phyloP scores from a whole-genome alignment of 352 stramenopile species.

The Phytophthora cactorum region DNA sequence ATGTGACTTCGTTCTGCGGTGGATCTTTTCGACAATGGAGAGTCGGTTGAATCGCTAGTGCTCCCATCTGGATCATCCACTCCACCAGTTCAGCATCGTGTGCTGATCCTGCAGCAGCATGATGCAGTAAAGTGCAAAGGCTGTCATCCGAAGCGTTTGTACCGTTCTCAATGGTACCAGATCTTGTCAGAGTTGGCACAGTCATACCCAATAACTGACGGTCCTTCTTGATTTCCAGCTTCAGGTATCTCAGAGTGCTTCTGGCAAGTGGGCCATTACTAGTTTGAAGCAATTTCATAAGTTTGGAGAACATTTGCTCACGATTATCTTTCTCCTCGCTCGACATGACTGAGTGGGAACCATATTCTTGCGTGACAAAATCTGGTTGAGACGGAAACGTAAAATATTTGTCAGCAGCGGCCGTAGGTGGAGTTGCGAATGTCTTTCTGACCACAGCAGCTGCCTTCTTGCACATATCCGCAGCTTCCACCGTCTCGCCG shows the following conservation, averaged over 20 bases:
- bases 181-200: background rate
- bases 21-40: constrained; percentile 14
- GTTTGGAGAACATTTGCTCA: constrained; percentile 17
- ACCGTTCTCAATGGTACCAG: background rate
- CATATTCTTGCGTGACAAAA: constrained; percentile 29
- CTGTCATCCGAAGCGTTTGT: background rate
- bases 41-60: constrained; percentile 17
- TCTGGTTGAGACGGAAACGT: constrained; percentile 21
- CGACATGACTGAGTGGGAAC: background rate
- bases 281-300: constrained; percentile 20
- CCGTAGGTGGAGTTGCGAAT: constrained; percentile 20
- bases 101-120: constrained; percentile 32
- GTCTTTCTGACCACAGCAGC: constrained; percentile 19
- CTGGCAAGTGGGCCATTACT: constrained; percentile 12
- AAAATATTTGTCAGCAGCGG: constrained; percentile 11
- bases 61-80: constrained; percentile 47
- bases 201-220: constrained; percentile 16
- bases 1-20: background rate
- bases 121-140: constrained; percentile 19
- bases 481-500: constrained; percentile 22
- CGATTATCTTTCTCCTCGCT: background rate
- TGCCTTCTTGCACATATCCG: constrained; percentile 10
- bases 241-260: constrained; percentile 6
- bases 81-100: constrained; percentile 38
- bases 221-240: constrained; percentile 22